Base-by-base conservation (phyloP, 139 green algal species). In the Auxenochlorella pyrenoidosa region DNA sequence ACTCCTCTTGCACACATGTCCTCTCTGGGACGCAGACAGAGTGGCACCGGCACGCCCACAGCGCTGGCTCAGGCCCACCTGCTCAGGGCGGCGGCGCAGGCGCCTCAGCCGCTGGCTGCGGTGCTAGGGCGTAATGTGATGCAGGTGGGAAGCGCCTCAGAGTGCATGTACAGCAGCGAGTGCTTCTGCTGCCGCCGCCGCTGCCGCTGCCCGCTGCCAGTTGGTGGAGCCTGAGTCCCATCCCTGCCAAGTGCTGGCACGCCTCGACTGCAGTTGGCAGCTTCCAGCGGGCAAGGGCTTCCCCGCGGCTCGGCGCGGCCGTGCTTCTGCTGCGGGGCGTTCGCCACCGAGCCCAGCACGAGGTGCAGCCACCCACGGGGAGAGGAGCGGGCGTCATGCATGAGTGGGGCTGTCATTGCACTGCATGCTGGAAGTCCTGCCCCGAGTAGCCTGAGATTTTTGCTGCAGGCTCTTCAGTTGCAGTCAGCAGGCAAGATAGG, bases 71-170 rank as follows among this genome's bases (percentile, higher is more conserved):
- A 41, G 44, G 65, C 34, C 24, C 82, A 85, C 44, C 38, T 85
- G 1, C 28, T 84, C 22, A 34, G 83, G n/a, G 75, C 58, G 15
- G 85, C 70, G 16, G 43, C 84, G 16, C 38, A 34, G 26, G 44
- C n/a, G 58, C 54, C 32, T 28, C 72, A 41, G 5, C 43, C 82
- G 10, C 41, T 89, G 47, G 54, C 51, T 15, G 75, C 85, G 15
- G 75, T 89, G 34, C 65, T 89, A 0, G 85, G 85, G 13, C 51
- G 85, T 4, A 38, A 32, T 3, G 24, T 58, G 21, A 36, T 89
- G 13, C 36, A 89, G 79, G 85, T 85, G 75, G 30, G 75, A 47
- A 30, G 66, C 66, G 28, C 66, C 5, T 8, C 30, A 34, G 13
- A 1, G 30, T 34, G 66, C 70, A 76, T 76, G 34, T 26, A 16